Conservation (phyloP, 495 filamentous ascomycete genomes). For the Hyaloscypha finlandica region DNA sequence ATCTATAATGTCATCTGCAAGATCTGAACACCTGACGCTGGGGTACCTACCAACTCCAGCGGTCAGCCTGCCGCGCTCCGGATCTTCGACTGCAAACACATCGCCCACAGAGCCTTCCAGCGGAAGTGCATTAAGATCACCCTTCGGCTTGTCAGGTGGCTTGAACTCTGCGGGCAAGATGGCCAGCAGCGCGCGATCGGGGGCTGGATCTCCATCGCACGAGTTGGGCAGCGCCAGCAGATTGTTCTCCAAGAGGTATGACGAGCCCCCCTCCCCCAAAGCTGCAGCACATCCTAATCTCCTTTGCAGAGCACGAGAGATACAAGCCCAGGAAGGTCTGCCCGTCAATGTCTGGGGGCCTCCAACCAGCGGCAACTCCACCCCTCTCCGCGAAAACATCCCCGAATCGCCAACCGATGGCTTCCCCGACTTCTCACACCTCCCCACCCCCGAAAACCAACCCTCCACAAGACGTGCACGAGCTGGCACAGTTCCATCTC, state of each 20-base stretch:
- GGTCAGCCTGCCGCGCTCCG: constrained; percentile 69
- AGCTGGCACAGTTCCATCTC: constrained; percentile 95
- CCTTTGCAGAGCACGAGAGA: constrained; percentile 77
- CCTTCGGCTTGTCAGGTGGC: constrained; percentile 69
- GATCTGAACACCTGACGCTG: constrained; percentile 76
- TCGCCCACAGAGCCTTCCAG: constrained; percentile 83
- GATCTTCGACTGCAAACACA: constrained; percentile 82
- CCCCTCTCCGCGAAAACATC: constrained; percentile 93
- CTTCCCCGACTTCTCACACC: constrained; percentile 84
- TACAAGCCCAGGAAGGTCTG: constrained; percentile 89
- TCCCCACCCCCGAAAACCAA: constrained; percentile 57
- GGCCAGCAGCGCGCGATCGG: constrained; percentile 74
- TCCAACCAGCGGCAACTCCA: constrained; percentile 92
- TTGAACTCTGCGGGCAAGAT: constrained; percentile 66
- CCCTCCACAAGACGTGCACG: constrained; percentile 68
- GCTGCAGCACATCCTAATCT: constrained; percentile 24
- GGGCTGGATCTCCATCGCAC: constrained; percentile 96
- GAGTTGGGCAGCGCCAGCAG: constrained; percentile 71
- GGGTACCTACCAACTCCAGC: constrained; percentile 64
- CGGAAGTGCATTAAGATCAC: constrained; percentile 66
- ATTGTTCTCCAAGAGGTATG: constrained; percentile 91
- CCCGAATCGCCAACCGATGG: constrained; percentile 97
- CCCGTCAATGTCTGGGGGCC: constrained; percentile 90
- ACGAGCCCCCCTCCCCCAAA: background rate
- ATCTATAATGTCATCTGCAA: constrained; percentile 93